Percentiles rank a stretch among this genome's conserved stretches.
Conservation (phyloP, 202 grass and related monocot species). For the Bolboschoenoplectus hybrid region DNA sequence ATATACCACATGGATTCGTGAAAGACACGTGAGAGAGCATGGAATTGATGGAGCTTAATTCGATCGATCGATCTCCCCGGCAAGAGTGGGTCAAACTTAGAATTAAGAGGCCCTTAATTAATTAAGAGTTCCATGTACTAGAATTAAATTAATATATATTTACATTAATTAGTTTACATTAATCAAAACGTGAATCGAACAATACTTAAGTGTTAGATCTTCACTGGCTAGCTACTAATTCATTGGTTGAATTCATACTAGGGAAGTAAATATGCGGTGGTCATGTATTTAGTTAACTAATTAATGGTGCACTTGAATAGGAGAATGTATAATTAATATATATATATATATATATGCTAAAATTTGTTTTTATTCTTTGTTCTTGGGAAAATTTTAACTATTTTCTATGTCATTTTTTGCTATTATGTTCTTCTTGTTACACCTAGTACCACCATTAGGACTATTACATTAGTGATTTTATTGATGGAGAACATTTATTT, state of each 20-base stretch:
- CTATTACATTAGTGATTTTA: neutral
- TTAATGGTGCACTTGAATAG: neutral
- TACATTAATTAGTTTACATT: neutral
- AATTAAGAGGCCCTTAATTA: constrained; percentile 31
- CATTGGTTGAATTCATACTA: constrained; percentile 11
- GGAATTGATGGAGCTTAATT: neutral
- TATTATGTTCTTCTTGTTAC: neutral
- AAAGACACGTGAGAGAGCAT: constrained; percentile 36
- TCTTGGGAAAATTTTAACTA: neutral
- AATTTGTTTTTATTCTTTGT: neutral
- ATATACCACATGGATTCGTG: constrained; percentile 23
- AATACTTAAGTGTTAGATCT: neutral
- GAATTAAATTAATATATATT: constrained; percentile 17
- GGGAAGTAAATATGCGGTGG: constrained; percentile 1
- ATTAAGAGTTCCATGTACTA: constrained; percentile 24
- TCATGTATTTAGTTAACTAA: neutral
- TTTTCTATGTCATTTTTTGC: neutral
- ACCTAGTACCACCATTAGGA: neutral
- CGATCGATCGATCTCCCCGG: constrained; percentile 18
- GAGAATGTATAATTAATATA: neutral
- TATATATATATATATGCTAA: neutral
- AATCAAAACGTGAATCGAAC: neutral
- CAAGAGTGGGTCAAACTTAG: constrained; percentile 43
- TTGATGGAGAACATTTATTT: neutral
- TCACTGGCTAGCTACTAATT: neutral